These are phyloP conservation scores for Ilyonectria robusta DNA, from an alignment of 2,329 filamentous ascomycete species.

Conservation along the genomic window DNA sequence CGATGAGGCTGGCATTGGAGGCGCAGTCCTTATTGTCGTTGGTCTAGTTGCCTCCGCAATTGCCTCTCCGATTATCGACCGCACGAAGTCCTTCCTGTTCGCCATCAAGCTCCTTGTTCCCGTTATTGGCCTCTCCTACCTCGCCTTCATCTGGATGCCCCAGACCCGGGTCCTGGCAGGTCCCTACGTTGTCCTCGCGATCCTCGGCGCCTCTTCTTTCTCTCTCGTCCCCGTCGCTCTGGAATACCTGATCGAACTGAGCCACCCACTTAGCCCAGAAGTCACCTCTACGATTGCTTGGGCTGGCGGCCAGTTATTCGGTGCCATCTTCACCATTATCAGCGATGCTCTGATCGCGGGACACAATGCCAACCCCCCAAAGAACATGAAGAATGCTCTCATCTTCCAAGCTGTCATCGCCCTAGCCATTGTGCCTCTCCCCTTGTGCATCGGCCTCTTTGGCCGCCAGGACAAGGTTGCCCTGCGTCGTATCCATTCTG, in stretches of 20 bases:
- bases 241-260: conserved; percentile 89
- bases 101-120: conserved; percentile 83
- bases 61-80: conserved; percentile 85
- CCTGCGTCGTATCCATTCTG: conserved; percentile 65
- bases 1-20: conserved; percentile 89
- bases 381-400: conserved; percentile 81
- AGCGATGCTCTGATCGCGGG: conserved; percentile 80
- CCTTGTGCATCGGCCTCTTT: conserved; percentile 79
- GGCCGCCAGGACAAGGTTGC: conserved; percentile 68
- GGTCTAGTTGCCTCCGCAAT: conserved; percentile 85
- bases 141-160: conserved; percentile 85
- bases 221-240: conserved; percentile 85
- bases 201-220: conserved; percentile 87
- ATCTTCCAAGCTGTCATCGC: conserved; percentile 85
- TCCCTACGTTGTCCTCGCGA: conserved; percentile 80
- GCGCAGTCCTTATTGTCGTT: conserved; percentile 89
- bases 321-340: conserved; percentile 86
- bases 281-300: conserved; percentile 88
- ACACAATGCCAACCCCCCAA: conserved; percentile 68
- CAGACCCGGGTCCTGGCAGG: conserved; percentile 72
- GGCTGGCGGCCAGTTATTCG: conserved; percentile 88
- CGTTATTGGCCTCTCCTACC: conserved; percentile 79
- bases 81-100: conserved; percentile 82
- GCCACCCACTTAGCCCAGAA: conserved; percentile 88
- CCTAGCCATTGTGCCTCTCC: conserved; percentile 74